A percentile compares a stretch with the other conserved stretches of the same genome.
Evolutionary conservation across 768 basidiomycete genomes (phyloP).

Genomic region (Scleroderma bovista): DNA sequence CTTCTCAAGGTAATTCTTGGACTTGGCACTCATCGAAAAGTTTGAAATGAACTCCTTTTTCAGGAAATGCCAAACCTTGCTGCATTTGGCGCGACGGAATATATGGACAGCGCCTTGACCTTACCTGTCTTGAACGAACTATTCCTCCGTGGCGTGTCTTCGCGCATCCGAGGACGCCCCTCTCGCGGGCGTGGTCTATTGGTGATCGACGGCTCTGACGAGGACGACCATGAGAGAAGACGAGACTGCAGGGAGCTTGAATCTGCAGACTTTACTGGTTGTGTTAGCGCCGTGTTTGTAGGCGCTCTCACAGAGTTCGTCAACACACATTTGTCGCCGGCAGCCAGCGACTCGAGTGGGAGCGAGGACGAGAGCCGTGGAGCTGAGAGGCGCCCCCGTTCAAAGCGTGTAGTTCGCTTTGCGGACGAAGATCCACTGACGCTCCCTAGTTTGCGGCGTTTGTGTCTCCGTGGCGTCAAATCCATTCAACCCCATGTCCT

Average conservation of each 20-base stretch:
- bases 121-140: conserved; percentile 83
- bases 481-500: conserved; percentile 67
- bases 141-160: conserved; percentile 76
- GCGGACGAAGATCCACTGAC: conserved; percentile 44
- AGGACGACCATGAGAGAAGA: conserved; percentile 71
- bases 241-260: conserved; percentile 73
- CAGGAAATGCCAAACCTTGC: conserved; percentile 87
- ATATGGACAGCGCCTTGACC: conserved; percentile 93
- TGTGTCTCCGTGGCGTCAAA: conserved; percentile 79
- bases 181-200: conserved; percentile 56
- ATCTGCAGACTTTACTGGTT: conserved; percentile 91
- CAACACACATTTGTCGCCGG: conserved; percentile 48
- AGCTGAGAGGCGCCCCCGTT: conserved; percentile 30
- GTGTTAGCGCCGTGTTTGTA: conserved; percentile 87
- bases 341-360: conserved; percentile 38
- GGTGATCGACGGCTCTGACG: conserved; percentile 56
- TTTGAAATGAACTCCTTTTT: conserved; percentile 1
- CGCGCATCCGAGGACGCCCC: conserved; percentile 63
- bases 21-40: conserved; percentile 3
- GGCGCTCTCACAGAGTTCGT: conserved; percentile 83
- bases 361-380: conserved; percentile 35
- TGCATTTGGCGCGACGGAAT: conserved; percentile 94
- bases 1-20: conserved; percentile 61
- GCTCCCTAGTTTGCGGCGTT: conserved; percentile 69
- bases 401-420: conserved; percentile 21